Percentiles rank a stretch among this genome's conserved stretches.
Evolutionary conservation across 2,329 filamentous ascomycete species (phyloP).

Genomic region (Cladorrhinum sp.): DNA sequence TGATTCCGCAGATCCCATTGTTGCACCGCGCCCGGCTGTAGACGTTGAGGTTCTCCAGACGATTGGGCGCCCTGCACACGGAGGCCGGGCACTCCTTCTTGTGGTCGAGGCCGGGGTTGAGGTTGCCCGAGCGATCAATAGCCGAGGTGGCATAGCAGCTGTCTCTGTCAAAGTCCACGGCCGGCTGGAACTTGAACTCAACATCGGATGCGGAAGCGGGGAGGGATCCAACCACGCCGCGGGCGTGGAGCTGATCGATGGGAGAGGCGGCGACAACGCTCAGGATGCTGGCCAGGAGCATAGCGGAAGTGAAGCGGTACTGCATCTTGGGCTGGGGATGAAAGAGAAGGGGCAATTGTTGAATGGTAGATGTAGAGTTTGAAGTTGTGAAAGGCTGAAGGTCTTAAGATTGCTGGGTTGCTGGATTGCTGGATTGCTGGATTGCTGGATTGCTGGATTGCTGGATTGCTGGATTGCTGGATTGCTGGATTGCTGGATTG

Average conservation of each 20-base stretch:
- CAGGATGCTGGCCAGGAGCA: not conserved
- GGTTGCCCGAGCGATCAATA: conserved; percentile 36
- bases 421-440: not conserved
- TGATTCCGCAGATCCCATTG: conserved; percentile 22
- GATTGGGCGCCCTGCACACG: conserved; percentile 5
- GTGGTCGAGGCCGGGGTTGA: conserved; percentile 29
- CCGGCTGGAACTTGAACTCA: conserved; percentile 37
- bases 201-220: conserved; percentile 32
- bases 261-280: not conserved
- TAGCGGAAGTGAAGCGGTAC: not conserved
- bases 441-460: not conserved
- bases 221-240: conserved; percentile 21
- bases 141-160: conserved; percentile 47
- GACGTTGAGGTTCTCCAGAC: conserved; percentile 12
- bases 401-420: not conserved
- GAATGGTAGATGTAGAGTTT: not conserved
- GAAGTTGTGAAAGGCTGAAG: not conserved
- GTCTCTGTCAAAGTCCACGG: conserved; percentile 40
- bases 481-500: too few relatives aligned
- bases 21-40: conserved; percentile 16
- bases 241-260: not conserved
- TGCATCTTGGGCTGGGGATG: not conserved
- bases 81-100: conserved; percentile 10
- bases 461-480: not conserved
- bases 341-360: not conserved